Evolutionary conservation across 768 basidiomycete species (phyloP), one percentile per base, ranked within the genome.

Genomic region (Collybia mongolica): DNA sequence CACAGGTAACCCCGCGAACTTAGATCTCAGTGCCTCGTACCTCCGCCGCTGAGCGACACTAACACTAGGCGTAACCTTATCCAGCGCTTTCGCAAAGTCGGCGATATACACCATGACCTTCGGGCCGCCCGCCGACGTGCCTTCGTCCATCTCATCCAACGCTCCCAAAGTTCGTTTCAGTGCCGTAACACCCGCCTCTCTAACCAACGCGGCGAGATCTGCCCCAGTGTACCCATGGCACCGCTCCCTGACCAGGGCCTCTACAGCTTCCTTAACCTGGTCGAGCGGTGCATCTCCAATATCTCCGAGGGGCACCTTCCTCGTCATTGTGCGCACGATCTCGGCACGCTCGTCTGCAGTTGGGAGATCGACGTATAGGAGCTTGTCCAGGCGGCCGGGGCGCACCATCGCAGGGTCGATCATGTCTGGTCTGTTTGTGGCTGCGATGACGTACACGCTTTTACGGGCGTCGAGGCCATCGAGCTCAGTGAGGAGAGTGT

Each of bases 371-470:
- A 97, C 93, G 60, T 94, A 98, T 38, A 97, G 77, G 5, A 96
- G 78, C 65, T 97, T 97, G 72, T 97, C 95, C 9, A 98, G 79
- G 8, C 95, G 82, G 0, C 95, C 94, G 0, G 95, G 95, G n/a
- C 94, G 88, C 46, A 93, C 91, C 93, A 96, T 95, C 6, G 95
- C 94, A 0, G 94, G 95, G 62, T 98, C 94, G 52, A 97, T 94
- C 86, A 96, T 96, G 71, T 98, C 93, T 1, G 94, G 94, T 11
- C 94, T 77, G 67, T 96, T 98, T 24, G 93, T 97, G 6, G 95
- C 95, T 0, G 89, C 94, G 51, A 97, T 92, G 38, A 98, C 93
- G 60, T 93, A 95, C 51, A 97, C 92, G 36, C 81, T 79, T 67
- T 90, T 92, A 28, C 93, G 83, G 1, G 83, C 74, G 53, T 94